Base-by-base conservation (phyloP, 495 filamentous ascomycete genomes). In the Penicillium lagena region DNA sequence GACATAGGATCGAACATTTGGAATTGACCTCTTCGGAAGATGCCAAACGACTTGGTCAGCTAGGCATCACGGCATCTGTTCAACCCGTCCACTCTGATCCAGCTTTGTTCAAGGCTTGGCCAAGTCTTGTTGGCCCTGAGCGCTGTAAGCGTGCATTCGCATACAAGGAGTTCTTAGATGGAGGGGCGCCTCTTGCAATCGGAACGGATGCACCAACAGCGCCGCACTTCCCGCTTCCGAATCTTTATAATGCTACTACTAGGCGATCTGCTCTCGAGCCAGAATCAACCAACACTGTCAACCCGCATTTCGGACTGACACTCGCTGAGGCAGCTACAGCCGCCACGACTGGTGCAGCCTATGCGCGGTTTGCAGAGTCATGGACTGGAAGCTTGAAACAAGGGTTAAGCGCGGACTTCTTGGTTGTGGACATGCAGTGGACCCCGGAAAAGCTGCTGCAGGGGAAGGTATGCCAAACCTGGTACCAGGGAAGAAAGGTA, bases 71-170 rank as follows among this genome's bases (percentile, higher is more conserved):
- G 11, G 79, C 80, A 8, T 80, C 76, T 1, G 72, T 83, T 14
- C 78, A 83, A 51, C 77, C 80, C 0, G 78, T 82, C 1, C 80
- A 83, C 40, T 72, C 78, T 4, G 80, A 83, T 51, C 79, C 80
- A 9, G 70, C 73, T 7, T 76, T 81, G 37, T 67, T 82, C 39
- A 67, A 70, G 10, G 79, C 78, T 1, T 83, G 80, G 80, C 78
- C 75, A 9, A 55, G 55, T 13, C 60, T 83, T 14, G 58, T 83
- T 9, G 80, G 80, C 0, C 60, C 62, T 6, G 63, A 76, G 27
- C 66, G 80, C 31, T 76, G 76, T 49, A 62, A 63, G 37, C 65
- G 80, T 5, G 77, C 78, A 2, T 83, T 83, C 44, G 76, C 79
- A 2, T 82, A 83, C 55, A 73, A 72, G 37, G 78, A 82, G 42